phyloP scores from a whole-genome alignment of 2,329 filamentous ascomycete genomes.

The Phyllosticta ampelicida region DNA sequence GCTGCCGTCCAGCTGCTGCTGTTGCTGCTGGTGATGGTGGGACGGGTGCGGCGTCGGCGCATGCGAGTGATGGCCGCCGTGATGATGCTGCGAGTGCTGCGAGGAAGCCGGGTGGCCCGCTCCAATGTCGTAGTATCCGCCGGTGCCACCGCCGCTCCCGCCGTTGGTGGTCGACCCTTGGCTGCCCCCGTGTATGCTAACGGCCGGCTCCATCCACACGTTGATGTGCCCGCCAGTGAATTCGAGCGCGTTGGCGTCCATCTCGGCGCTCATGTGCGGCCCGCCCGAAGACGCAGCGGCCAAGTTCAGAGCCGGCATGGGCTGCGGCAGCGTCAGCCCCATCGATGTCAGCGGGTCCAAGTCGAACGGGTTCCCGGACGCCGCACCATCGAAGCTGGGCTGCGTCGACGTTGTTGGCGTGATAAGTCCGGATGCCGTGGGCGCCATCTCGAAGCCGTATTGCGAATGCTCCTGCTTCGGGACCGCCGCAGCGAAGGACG shows the following conservation, averaged over 20 bases:
- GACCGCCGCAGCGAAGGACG: neutral
- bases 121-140: neutral
- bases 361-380: constrained; percentile 13
- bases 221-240: constrained; percentile 31
- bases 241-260: constrained; percentile 28
- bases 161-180: neutral
- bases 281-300: neutral
- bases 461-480: neutral
- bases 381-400: constrained; percentile 2
- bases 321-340: neutral
- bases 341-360: constrained; percentile 14
- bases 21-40: neutral
- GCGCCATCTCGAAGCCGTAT: constrained; percentile 4
- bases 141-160: neutral
- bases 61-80: neutral
- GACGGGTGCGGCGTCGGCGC: neutral
- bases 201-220: constrained; percentile 28
- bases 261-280: neutral
- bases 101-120: neutral
- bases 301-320: neutral
- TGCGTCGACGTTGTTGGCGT: constrained; percentile 4
- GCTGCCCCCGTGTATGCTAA: constrained; percentile 15
- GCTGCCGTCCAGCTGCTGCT: neutral
- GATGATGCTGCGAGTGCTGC: neutral
- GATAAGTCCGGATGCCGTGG: constrained; percentile 1